These are phyloP conservation scores for Phaseolus lunatus DNA, from an alignment of 306 rosid genomes.

Conservation along the genomic window DNA sequence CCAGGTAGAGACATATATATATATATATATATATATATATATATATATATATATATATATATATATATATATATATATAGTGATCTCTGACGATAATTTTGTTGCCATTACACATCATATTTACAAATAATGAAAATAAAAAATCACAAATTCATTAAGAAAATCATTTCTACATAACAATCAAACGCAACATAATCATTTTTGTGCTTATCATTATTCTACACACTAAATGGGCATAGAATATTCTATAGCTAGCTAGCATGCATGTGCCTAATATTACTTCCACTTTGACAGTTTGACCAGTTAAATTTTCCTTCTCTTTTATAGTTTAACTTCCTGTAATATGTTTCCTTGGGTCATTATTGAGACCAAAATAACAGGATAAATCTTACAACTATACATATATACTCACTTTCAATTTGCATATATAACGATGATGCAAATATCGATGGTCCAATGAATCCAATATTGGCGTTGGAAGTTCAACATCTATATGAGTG, in stretches of 20 bases:
- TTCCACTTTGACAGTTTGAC: conserved; percentile 17
- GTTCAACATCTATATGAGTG: not conserved
- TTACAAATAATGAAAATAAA: not conserved
- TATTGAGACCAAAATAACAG: not conserved
- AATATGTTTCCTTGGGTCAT: not conserved
- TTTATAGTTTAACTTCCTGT: not conserved
- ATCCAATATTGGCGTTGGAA: conserved; percentile 5
- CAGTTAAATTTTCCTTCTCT: not conserved
- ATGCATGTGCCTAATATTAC: conserved; percentile 15
- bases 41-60: too few species aligned
- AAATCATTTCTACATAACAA: conserved; percentile 37
- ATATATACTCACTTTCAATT: not conserved
- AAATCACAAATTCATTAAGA: not conserved
- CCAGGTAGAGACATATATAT: conserved; percentile 38
- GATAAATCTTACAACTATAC: not conserved
- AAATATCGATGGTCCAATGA: not conserved
- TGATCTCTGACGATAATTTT: conserved; percentile 33
- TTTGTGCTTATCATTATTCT: conserved; percentile 9
- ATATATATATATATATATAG: too few species aligned
- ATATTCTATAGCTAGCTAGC: conserved; percentile 39
- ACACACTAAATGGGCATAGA: conserved; percentile 11
- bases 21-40: too few species aligned
- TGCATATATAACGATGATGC: not conserved
- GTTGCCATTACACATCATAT: conserved; percentile 27
- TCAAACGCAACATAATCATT: conserved; percentile 28